Percentiles rank a stretch among this genome's conserved stretches.
These are phyloP conservation scores for Pythium sukuiense DNA, from an alignment of 352 stramenopile species.

Conservation along the genomic window DNA sequence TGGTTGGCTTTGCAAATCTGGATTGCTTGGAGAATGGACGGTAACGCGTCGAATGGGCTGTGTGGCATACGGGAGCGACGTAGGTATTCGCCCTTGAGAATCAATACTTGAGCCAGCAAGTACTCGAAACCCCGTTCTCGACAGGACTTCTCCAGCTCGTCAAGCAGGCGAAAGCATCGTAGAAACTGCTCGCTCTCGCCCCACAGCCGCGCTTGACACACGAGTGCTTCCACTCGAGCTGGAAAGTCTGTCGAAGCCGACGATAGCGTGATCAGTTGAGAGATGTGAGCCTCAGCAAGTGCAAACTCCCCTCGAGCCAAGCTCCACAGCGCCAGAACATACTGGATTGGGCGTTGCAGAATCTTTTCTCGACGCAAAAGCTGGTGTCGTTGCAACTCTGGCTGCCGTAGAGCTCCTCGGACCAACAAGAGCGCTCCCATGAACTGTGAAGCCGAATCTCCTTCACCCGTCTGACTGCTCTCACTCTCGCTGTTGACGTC, in stretches of 20 bases:
- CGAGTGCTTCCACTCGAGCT: conserved; percentile 43
- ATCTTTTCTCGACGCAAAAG: conserved; percentile 19
- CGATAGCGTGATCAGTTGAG: conserved; percentile 45
- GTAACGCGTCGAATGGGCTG: conserved; percentile 54
- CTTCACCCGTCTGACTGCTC: not conserved
- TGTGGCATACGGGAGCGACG: conserved; percentile 36
- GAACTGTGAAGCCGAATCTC: conserved; percentile 10
- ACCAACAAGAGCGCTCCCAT: conserved; percentile 12
- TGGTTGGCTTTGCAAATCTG: conserved; percentile 48
- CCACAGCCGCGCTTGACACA: conserved; percentile 36
- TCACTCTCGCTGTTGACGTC: conserved; percentile 4
- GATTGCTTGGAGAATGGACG: conserved; percentile 39
- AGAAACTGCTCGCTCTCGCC: conserved; percentile 36
- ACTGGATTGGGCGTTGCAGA: conserved; percentile 50
- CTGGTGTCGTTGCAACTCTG: conserved; percentile 14
- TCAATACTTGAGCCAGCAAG: conserved; percentile 50
- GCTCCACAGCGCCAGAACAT: conserved; percentile 55
- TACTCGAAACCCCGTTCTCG: conserved; percentile 41
- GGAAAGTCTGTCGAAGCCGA: conserved; percentile 45
- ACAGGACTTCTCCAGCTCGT: conserved; percentile 45
- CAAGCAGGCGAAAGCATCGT: conserved; percentile 40
- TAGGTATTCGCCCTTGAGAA: conserved; percentile 42
- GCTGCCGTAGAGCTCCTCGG: conserved; percentile 9
- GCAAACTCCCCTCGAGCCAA: conserved; percentile 44
- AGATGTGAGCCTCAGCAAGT: conserved; percentile 44